Evolutionary conservation across 306 rosid genomes (phyloP), one percentile per base, ranked within the genome.

Genomic region (barrel medic (Medicago truncatula)): DNA sequence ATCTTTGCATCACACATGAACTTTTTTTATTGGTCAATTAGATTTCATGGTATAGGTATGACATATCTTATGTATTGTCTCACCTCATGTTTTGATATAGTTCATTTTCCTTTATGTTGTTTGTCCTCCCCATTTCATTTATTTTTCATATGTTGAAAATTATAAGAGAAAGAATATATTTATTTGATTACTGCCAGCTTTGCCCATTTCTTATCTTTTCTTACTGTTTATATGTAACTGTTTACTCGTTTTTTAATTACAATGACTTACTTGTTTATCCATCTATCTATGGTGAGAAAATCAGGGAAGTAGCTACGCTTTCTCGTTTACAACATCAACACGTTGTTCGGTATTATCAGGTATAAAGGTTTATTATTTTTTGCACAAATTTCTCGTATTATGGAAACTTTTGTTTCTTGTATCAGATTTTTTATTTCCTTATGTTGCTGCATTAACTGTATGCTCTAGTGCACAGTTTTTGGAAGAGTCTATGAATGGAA

Each of bases 321-420:
- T 88, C 98, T 56, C 98, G 98, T 75, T 82, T 94, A 86, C 98
- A 94, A 83, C 98, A 94, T 80, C 98, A 87, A 70, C 97, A 94
- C 58, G 96, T 94, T 54, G 98, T 94, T 84, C 94, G 97, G 53
- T 94, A 92, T 87, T 92, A 94, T 80, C 98, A 94, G 96, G 98
- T 94, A 84, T 17, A 73, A 17, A 23, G 62, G 67, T 73, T 75
- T 71, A 62, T 79, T 49, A 17, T 68, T 78, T 84, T 56, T 17
- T 65, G 41, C 69, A 67, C 77, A 40, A 76, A 52, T 76, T 44
- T 44, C 76, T 28, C 12, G 15, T 9, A 58, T 38, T 71, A 50
- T 73, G 70, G 57, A 40, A 34, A 10, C 28, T 25, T 31, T 15
- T 53, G 28, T 78, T 75, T 44, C 43, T 69, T 79, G 28, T 41